Conservation (phyloP, 1,139 yeast genomes). For the Blastobotrys proliferans region DNA sequence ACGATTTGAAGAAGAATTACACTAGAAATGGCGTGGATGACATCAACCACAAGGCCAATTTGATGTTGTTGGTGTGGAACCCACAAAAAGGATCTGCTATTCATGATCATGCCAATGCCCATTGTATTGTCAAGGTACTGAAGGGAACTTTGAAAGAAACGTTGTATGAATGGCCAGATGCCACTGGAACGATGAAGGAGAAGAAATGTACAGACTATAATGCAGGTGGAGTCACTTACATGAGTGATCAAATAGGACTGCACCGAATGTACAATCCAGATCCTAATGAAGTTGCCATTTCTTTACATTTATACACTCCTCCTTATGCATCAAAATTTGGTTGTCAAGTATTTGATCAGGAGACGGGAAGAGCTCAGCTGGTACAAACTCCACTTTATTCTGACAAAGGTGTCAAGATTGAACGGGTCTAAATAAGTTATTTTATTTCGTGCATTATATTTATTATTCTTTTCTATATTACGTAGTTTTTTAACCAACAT, state of each 20-base stretch:
- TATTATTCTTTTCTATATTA: not conserved
- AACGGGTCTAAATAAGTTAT: conserved; percentile 6
- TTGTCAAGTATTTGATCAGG: conserved; percentile 56
- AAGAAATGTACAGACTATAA: conserved; percentile 36
- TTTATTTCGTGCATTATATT: not conserved
- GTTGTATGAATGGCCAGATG: conserved; percentile 51
- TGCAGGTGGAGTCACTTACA: conserved; percentile 58
- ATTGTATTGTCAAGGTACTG: conserved; percentile 53
- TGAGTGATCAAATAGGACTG: conserved; percentile 61
- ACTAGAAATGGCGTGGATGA: conserved; percentile 65
- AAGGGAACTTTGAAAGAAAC: conserved; percentile 59
- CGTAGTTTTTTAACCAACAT: not conserved
- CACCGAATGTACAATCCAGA: conserved; percentile 59
- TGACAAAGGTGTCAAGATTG: conserved; percentile 47
- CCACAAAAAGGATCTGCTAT: conserved; percentile 65
- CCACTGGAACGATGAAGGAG: conserved; percentile 21
- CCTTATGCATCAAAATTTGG: conserved; percentile 70
- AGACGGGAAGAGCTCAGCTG: conserved; percentile 50
- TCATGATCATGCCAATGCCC: conserved; percentile 77
- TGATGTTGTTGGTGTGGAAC: conserved; percentile 66
- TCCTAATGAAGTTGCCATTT: conserved; percentile 49
- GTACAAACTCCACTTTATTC: conserved; percentile 59
- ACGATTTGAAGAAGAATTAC: conserved; percentile 46
- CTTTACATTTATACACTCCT: conserved; percentile 72
- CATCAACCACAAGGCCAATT: conserved; percentile 64